phyloP scores from a whole-genome alignment of 2,329 filamentous ascomycete species.

The Coleophoma crateriformis region DNA sequence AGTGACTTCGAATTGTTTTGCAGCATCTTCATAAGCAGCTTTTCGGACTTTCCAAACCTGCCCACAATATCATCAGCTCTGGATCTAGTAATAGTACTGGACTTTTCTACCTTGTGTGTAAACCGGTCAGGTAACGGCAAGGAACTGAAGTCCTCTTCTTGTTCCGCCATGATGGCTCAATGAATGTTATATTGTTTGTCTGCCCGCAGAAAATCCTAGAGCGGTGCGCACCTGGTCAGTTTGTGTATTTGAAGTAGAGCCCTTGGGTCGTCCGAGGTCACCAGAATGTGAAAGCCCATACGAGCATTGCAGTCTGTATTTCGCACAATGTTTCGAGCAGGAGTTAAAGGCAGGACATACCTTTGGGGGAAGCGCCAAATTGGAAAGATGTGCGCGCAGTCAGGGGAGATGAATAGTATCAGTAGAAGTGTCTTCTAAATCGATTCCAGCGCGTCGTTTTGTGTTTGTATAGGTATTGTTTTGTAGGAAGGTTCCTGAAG shows the following conservation, averaged over 20 bases:
- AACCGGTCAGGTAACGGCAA: constrained; percentile 77
- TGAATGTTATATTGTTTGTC: constrained; percentile 9
- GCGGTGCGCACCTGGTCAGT: constrained; percentile 22
- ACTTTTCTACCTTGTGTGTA: constrained; percentile 65
- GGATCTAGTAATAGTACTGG: neutral
- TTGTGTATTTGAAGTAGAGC: constrained; percentile 8
- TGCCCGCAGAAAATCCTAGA: constrained; percentile 4
- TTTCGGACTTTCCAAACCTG: constrained; percentile 97
- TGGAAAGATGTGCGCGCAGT: too few species aligned
- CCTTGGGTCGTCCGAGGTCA: too few species aligned
- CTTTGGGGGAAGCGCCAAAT: constrained; percentile 13
- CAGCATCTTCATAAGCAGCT: constrained; percentile 86
- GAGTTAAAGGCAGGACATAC: constrained; percentile 8
- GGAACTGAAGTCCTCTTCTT: constrained; percentile 77
- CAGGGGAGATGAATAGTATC: too few species aligned
- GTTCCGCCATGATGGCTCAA: constrained; percentile 61
- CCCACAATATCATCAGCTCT: constrained; percentile 9
- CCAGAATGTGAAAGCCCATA: too few species aligned
- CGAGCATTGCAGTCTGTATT: too few species aligned
- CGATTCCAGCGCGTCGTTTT: neutral
- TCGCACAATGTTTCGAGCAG: neutral
- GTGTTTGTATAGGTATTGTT: neutral
- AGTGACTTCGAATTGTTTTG: constrained; percentile 78
- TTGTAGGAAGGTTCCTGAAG: neutral
- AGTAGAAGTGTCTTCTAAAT: constrained; percentile 7